Conservation (phyloP, 768 basidiomycete genomes). For the Lentinus brumalis region DNA sequence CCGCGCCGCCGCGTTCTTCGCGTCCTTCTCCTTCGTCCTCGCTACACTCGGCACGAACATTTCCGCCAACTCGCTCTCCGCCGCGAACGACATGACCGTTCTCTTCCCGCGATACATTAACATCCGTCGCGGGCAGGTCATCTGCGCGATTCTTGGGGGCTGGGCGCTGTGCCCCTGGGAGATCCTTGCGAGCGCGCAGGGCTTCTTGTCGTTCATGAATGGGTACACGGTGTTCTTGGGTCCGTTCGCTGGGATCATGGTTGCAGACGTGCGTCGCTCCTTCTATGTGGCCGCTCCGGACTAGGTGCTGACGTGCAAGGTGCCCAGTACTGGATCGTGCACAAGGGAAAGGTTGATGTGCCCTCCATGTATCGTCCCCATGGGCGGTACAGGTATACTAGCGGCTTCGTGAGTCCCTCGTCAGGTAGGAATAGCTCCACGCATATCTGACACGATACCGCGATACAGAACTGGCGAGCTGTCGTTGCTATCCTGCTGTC, state of each 20-base stretch:
- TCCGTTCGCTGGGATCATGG: conserved; percentile 79
- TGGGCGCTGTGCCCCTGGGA: conserved; percentile 91
- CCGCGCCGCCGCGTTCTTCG: conserved; percentile 84
- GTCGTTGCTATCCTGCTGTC: conserved; percentile 66
- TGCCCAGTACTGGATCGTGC: conserved; percentile 79
- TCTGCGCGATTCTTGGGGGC: conserved; percentile 81
- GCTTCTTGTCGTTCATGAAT: conserved; percentile 76
- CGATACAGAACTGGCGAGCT: conserved; percentile 82
- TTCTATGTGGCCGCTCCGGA: neutral
- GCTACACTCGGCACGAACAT: conserved; percentile 69
- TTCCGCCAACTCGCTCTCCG: conserved; percentile 74
- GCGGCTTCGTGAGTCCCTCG: conserved; percentile 59
- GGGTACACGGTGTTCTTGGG: conserved; percentile 88
- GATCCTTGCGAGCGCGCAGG: conserved; percentile 66
- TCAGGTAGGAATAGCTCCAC: neutral
- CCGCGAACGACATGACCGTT: conserved; percentile 87
- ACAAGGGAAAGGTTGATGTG: conserved; percentile 71
- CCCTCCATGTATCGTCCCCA: conserved; percentile 82
- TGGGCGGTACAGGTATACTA: conserved; percentile 77
- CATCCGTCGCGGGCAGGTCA: conserved; percentile 70
- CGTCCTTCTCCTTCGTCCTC: conserved; percentile 70
- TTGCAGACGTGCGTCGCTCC: conserved; percentile 48
- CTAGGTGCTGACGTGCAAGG: neutral
- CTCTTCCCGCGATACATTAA: conserved; percentile 77
- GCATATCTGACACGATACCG: neutral